Conservation (phyloP, 2,329 filamentous ascomycete genomes). For the Ophiocordyceps camponoti-leonardi region DNA sequence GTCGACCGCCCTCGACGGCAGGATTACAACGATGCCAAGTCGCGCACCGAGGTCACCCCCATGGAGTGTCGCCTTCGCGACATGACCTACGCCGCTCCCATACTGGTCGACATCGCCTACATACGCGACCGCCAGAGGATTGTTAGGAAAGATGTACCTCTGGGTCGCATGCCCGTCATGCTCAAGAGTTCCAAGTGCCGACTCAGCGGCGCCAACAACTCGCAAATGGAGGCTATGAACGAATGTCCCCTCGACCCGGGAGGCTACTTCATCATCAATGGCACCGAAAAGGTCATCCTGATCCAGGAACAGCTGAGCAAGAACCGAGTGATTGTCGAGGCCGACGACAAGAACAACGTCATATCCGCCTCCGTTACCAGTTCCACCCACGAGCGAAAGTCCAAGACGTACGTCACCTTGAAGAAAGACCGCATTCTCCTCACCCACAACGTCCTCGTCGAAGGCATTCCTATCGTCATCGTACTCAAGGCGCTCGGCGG, state of each 20-base stretch:
- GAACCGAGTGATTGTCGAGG: constrained; percentile 95
- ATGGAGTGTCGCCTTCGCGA: constrained; percentile 94
- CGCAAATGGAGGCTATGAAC: constrained; percentile 79
- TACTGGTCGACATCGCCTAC: constrained; percentile 84
- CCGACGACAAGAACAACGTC: constrained; percentile 77
- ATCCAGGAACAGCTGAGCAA: constrained; percentile 98
- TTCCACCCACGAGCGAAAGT: constrained; percentile 94
- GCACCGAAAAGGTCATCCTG: constrained; percentile 95
- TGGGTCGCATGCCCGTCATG: constrained; percentile 93
- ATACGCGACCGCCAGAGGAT: constrained; percentile 64
- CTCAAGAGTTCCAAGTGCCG: constrained; percentile 88
- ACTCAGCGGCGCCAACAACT: constrained; percentile 65
- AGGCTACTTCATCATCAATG: constrained; percentile 94
- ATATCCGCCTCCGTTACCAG: constrained; percentile 94
- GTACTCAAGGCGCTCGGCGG: constrained; percentile 87
- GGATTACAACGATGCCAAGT: constrained; percentile 55
- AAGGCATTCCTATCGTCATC: constrained; percentile 90
- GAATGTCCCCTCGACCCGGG: constrained; percentile 93
- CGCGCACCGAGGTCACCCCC: constrained; percentile 63
- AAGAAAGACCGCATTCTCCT: constrained; percentile 88
- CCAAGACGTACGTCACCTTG: constrained; percentile 86
- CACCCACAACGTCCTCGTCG: constrained; percentile 81
- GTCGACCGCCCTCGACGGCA: constrained; percentile 66
- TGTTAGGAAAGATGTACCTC: constrained; percentile 57
- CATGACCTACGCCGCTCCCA: constrained; percentile 94